These are phyloP conservation scores for Penicillium goetzii DNA, from an alignment of 495 filamentous ascomycete genomes.

Conservation along the genomic window DNA sequence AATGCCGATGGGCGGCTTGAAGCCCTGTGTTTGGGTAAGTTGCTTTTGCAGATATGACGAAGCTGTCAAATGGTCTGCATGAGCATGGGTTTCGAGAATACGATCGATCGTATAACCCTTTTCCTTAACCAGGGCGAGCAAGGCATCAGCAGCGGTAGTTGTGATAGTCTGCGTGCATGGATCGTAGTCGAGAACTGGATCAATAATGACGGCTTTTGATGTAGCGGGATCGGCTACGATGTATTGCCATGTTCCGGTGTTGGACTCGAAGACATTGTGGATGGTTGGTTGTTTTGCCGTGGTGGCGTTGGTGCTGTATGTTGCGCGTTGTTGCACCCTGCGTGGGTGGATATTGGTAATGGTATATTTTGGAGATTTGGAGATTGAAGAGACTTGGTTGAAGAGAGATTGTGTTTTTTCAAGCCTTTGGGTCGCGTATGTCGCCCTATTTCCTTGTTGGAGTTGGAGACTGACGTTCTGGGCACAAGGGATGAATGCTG, in stretches of 20 bases:
- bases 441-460: not conserved
- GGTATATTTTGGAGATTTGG: not conserved
- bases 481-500: not conserved
- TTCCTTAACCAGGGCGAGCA: conserved; percentile 46
- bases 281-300: conserved; percentile 38
- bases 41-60: conserved; percentile 55
- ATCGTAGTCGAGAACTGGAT: conserved; percentile 63
- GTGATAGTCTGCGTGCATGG: conserved; percentile 47
- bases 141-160: conserved; percentile 51
- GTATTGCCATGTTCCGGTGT: conserved; percentile 64
- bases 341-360: not conserved
- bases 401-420: not conserved
- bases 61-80: conserved; percentile 67
- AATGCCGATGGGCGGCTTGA: conserved; percentile 50
- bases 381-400: not conserved
- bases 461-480: not conserved
- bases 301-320: conserved; percentile 16
- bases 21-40: conserved; percentile 34
- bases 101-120: conserved; percentile 50
- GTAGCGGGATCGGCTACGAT: conserved; percentile 58
- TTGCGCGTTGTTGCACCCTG: not conserved
- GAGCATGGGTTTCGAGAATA: conserved; percentile 64
- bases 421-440: not conserved
- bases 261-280: conserved; percentile 46
- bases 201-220: conserved; percentile 55